Percentiles rank a stretch among this genome's conserved stretches.
phyloP scores from a whole-genome alignment of 2,329 filamentous ascomycete species.

The Hirsutella minnesotensis region DNA sequence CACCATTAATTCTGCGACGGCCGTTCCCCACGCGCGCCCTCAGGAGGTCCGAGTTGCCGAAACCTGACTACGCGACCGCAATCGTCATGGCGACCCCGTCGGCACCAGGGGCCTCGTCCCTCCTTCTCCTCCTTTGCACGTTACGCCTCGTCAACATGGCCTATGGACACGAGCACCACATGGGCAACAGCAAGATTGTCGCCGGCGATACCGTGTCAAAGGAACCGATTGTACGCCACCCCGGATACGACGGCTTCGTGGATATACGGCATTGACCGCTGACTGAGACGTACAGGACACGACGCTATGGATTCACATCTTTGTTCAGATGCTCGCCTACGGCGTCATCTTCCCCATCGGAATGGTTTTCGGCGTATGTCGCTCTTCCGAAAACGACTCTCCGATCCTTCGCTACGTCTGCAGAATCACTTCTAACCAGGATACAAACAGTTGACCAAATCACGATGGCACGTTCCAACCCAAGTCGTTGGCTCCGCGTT shows the following conservation, averaged over 20 bases:
- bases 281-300: constrained; percentile 45
- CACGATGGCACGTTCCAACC: constrained; percentile 85
- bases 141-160: constrained; percentile 13
- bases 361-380: constrained; percentile 77
- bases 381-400: no score
- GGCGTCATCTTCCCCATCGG: constrained; percentile 86
- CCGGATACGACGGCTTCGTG: not conserved
- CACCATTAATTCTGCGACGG: not conserved
- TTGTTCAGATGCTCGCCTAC: constrained; percentile 77
- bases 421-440: not conserved
- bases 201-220: constrained; percentile 58
- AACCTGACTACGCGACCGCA: not conserved
- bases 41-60: constrained; percentile 3
- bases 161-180: constrained; percentile 36
- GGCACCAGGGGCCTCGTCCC: constrained; percentile 5
- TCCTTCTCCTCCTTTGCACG: constrained; percentile 10
- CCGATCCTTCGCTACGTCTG: no score
- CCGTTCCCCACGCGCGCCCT: not conserved
- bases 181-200: constrained; percentile 41
- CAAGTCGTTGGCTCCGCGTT: constrained; percentile 66
- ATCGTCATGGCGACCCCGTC: constrained; percentile 9
- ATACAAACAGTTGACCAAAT: constrained; percentile 63
- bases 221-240: constrained; percentile 51
- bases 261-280: not conserved
- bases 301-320: constrained; percentile 87